Evolutionary conservation across 116 monocot species (phyloP).

Genomic region (Posidonia oceanica): DNA sequence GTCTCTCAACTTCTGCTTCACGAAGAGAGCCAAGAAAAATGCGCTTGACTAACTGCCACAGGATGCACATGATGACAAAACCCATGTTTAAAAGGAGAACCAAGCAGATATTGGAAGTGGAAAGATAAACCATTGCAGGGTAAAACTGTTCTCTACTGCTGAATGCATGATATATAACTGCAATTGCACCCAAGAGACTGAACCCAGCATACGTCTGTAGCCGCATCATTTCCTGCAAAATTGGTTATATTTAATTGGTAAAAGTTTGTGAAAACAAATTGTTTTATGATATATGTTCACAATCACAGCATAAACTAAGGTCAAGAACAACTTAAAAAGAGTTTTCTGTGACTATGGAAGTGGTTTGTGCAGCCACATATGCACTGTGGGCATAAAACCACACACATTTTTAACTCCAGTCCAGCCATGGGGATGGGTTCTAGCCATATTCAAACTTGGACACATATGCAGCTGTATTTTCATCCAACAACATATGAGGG

Average conservation of each 20-base stretch:
- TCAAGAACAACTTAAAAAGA: too few relatives aligned
- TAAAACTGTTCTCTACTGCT: slow-evolving; percentile 79
- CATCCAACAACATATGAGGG: too few relatives aligned
- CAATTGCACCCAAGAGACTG: slow-evolving; percentile 58
- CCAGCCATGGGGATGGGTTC: too few relatives aligned
- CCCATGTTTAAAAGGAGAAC: slow-evolving; percentile 79
- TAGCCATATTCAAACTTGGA: too few relatives aligned
- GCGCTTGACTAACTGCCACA: slow-evolving; percentile 67
- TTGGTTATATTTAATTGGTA: background rate
- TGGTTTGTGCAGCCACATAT: too few relatives aligned
- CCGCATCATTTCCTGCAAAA: slow-evolving; percentile 17
- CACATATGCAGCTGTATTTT: too few relatives aligned
- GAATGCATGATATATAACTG: slow-evolving; percentile 77
- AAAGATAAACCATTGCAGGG: slow-evolving; percentile 74
- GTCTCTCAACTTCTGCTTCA: slow-evolving; percentile 77
- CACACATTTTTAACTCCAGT: too few relatives aligned
- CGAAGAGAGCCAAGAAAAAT: slow-evolving; percentile 74
- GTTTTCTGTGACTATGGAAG: too few relatives aligned
- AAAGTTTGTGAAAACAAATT: background rate
- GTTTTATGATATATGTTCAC: too few relatives aligned
- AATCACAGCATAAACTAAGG: too few relatives aligned
- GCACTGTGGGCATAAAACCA: too few relatives aligned
- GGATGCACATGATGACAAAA: slow-evolving; percentile 61
- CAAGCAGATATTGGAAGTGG: slow-evolving; percentile 74
- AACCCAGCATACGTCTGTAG: slow-evolving; percentile 21